These are phyloP conservation scores for Fusarium anguioides DNA, from an alignment of 2,329 filamentous ascomycete species.

Conservation along the genomic window DNA sequence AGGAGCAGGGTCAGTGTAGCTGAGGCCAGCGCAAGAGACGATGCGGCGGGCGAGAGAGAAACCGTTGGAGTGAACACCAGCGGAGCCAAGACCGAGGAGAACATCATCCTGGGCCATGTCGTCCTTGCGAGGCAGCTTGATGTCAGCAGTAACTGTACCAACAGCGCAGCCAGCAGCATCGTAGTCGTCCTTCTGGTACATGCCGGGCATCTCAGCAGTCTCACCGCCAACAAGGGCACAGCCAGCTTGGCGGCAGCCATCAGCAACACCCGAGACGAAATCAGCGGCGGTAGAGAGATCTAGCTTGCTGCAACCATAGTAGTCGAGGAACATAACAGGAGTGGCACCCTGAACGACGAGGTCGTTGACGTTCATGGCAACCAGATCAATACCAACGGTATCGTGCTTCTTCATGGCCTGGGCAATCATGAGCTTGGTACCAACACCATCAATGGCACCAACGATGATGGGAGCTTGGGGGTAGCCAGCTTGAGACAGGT, in stretches of 20 bases:
- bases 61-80: constrained; percentile 93
- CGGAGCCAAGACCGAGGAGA: constrained; percentile 85
- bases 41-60: constrained; percentile 97
- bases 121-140: constrained; percentile 79
- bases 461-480: constrained; percentile 81
- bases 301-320: constrained; percentile 93
- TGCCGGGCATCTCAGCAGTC: constrained; percentile 97
- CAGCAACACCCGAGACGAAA: constrained; percentile 92
- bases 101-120: constrained; percentile 86
- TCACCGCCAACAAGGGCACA: constrained; percentile 97
- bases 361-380: constrained; percentile 99
- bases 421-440: constrained; percentile 96
- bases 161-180: constrained; percentile 92
- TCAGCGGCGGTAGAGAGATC: constrained; percentile 79
- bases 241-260: constrained; percentile 84
- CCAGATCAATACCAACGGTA: constrained; percentile 95
- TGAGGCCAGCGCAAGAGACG: constrained; percentile 76
- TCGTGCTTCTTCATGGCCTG: constrained; percentile 90
- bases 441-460: constrained; percentile 95
- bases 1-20: constrained; percentile 78
- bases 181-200: constrained; percentile 90
- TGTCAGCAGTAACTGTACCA: constrained; percentile 77
- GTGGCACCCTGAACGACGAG: constrained; percentile 95
- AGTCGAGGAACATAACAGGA: constrained; percentile 96
- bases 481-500: constrained; percentile 77